Percentiles rank a stretch among this genome's conserved stretches.
These are phyloP conservation scores for Pseudocercospora fuligena DNA, from an alignment of 2,329 filamentous ascomycete genomes.

Conservation along the genomic window DNA sequence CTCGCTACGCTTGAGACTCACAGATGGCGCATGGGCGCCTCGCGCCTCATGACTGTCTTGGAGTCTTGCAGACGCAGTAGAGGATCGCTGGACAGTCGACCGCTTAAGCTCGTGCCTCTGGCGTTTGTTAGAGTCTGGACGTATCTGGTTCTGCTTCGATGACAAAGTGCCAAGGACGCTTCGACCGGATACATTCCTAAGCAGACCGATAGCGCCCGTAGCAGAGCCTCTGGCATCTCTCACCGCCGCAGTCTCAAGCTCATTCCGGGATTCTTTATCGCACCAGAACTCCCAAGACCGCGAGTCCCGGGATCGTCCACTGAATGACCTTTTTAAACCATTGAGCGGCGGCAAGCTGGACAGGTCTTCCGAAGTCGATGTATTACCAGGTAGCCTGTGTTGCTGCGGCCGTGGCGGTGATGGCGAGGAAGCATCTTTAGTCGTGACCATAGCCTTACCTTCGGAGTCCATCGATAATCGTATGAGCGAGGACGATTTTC, in stretches of 20 bases:
- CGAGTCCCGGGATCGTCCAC: conserved; percentile 77
- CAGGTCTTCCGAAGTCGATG: conserved; percentile 37
- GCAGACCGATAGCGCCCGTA: conserved; percentile 77
- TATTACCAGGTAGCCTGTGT: conserved; percentile 46
- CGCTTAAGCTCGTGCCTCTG: conserved; percentile 55
- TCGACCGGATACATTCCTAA: conserved; percentile 71
- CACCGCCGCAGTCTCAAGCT: conserved; percentile 79
- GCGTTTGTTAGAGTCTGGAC: conserved; percentile 36
- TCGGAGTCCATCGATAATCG: conserved; percentile 84
- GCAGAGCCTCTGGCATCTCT: conserved; percentile 80
- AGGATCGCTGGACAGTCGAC: conserved; percentile 38
- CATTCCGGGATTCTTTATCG: conserved; percentile 77
- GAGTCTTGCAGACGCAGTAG: conserved; percentile 40
- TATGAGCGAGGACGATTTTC: conserved; percentile 58
- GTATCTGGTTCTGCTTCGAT: conserved; percentile 66
- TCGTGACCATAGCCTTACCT: conserved; percentile 85
- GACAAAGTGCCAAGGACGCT: conserved; percentile 58
- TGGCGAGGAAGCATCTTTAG: conserved; percentile 69
- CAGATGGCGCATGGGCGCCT: conserved; percentile 30
- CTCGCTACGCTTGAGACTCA: conserved; percentile 65
- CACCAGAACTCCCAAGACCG: conserved; percentile 91
- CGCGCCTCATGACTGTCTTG: conserved; percentile 24
- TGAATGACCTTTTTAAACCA: conserved; percentile 58
- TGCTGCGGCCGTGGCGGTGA: conserved; percentile 60
- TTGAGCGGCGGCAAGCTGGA: conserved; percentile 7